Percentiles rank a stretch among this genome's conserved stretches.
phyloP scores from a whole-genome alignment of 2,329 filamentous ascomycete genomes.

The Beauveria sp. region DNA sequence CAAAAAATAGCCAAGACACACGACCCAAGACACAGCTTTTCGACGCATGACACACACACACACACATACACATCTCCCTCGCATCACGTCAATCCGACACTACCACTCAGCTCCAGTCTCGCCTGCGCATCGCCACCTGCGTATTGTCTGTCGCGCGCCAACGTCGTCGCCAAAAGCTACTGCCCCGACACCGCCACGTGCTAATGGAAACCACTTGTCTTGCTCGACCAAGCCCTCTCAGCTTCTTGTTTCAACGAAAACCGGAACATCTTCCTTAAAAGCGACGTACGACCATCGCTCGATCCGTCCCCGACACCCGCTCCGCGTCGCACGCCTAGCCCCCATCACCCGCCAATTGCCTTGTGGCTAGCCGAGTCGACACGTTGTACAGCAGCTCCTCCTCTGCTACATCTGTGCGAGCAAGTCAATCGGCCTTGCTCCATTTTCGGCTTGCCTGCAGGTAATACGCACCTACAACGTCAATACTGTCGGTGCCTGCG shows the following conservation, averaged over 20 bases:
- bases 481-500: background rate
- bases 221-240: background rate
- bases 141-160: background rate
- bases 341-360: background rate
- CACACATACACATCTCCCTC: background rate
- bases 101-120: background rate
- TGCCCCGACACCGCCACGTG: background rate
- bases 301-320: background rate
- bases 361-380: slow-evolving; percentile 2
- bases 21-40: background rate
- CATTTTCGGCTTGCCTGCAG: background rate
- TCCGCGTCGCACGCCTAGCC: background rate
- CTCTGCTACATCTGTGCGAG: background rate
- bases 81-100: background rate
- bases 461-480: background rate
- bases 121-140: background rate
- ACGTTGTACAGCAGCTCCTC: slow-evolving; percentile 1
- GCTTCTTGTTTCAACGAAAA: background rate
- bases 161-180: background rate
- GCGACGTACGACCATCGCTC: background rate
- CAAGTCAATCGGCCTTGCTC: background rate
- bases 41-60: background rate
- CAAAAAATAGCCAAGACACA: background rate
- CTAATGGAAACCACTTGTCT: background rate
- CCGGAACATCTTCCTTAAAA: background rate